These are phyloP conservation scores for Yarrowia alimentaria DNA, from an alignment of 805 yeast species.

Conservation along the genomic window DNA sequence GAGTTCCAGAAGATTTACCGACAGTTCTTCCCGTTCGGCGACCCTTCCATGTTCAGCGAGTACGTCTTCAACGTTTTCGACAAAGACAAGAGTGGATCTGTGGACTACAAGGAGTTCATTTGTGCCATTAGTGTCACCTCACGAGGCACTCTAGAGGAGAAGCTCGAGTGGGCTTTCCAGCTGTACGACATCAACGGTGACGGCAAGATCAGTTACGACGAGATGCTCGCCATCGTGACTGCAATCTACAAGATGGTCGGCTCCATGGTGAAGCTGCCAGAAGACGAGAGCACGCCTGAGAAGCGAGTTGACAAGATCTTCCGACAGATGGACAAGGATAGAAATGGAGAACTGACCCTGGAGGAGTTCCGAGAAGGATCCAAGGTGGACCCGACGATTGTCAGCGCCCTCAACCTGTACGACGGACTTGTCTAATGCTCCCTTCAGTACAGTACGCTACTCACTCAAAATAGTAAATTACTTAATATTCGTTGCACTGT, in stretches of 20 bases:
- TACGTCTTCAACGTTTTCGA: constrained; percentile 89
- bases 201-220: constrained; percentile 72
- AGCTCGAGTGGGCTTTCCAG: constrained; percentile 84
- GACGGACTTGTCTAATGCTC: constrained; percentile 64
- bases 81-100: constrained; percentile 69
- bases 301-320: constrained; percentile 80
- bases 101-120: constrained; percentile 91
- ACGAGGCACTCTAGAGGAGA: constrained; percentile 81
- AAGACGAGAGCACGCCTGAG: constrained; percentile 91
- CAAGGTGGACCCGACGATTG: constrained; percentile 72
- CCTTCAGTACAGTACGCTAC: no score
- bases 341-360: constrained; percentile 65
- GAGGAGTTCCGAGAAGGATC: constrained; percentile 83
- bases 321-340: constrained; percentile 65
- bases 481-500: no score
- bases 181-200: constrained; percentile 80
- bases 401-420: constrained; percentile 72
- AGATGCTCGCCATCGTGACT: constrained; percentile 72
- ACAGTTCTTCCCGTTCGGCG: constrained; percentile 98
- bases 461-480: no score
- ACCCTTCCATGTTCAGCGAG: constrained; percentile 86
- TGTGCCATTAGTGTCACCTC: constrained; percentile 82
- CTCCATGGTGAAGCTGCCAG: constrained; percentile 81
- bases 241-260: constrained; percentile 96
- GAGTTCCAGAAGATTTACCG: constrained; percentile 91